These are phyloP conservation scores for Aulographum hederae DNA, from an alignment of 2,329 filamentous ascomycete genomes.

Conservation along the genomic window DNA sequence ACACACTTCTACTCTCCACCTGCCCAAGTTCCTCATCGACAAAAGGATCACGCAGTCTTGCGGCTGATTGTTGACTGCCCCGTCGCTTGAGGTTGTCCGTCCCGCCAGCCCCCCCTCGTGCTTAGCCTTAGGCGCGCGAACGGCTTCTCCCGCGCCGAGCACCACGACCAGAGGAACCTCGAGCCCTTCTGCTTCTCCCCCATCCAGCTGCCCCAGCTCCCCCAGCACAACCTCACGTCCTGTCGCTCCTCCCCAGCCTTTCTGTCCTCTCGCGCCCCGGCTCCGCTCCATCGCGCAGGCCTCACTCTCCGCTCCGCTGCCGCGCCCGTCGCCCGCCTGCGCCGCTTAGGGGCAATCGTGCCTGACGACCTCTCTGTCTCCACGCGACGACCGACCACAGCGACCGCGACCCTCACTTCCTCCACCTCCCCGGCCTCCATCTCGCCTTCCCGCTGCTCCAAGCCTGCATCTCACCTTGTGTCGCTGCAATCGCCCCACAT, in stretches of 20 bases:
- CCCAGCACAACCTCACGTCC: not conserved
- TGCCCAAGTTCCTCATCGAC: no score
- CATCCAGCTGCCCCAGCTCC: not conserved
- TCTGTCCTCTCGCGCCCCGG: not conserved
- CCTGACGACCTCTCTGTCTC: not conserved
- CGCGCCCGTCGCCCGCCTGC: not conserved
- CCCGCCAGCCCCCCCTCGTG: no score
- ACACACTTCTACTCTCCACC: no score
- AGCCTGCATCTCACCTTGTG: slow-evolving; percentile 1
- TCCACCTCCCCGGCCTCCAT: not conserved
- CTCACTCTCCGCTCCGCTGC: not conserved
- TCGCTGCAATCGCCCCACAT: slow-evolving; percentile 12
- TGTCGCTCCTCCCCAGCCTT: not conserved
- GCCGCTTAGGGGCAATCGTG: not conserved
- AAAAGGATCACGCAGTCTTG: no score
- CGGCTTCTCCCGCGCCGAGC: no score
- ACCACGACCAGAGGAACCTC: no score
- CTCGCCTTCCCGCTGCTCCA: not conserved
- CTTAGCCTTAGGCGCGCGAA: no score
- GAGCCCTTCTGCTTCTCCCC: not conserved
- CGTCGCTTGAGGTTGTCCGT: no score
- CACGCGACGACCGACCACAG: not conserved
- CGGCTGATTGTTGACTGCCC: no score
- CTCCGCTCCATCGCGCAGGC: not conserved
- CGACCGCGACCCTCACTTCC: not conserved